Evolutionary conservation across 495 filamentous ascomycete genomes (phyloP).

Genomic region (Xylaria longipes): DNA sequence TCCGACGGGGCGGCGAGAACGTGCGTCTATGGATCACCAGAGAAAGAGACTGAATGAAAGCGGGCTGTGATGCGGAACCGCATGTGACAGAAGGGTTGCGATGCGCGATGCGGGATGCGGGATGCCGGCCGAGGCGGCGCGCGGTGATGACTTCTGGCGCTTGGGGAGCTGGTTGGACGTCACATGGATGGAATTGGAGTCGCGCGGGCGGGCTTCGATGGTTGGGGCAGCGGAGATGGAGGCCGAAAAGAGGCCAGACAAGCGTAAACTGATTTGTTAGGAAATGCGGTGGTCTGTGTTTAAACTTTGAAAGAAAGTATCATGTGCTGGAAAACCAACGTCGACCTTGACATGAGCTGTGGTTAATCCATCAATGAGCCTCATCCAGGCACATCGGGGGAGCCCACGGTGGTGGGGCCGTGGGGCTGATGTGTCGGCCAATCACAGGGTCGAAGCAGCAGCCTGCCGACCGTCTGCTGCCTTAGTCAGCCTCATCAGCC

Average conservation of each 20-base stretch:
- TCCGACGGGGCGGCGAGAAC: not conserved
- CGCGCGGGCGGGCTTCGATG: not conserved
- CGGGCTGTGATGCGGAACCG: not conserved
- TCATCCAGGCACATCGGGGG: not conserved
- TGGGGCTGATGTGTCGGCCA: not conserved
- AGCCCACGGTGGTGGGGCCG: not conserved
- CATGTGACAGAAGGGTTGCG: not conserved
- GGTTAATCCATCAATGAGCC: slow-evolving; percentile 12
- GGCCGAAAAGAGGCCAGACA: not conserved
- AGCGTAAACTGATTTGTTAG: not conserved
- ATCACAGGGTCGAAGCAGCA: not conserved
- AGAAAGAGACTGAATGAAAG: not conserved
- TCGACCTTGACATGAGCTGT: not conserved
- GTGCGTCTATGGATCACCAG: not conserved
- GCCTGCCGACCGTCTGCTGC: not conserved
- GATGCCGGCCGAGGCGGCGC: slow-evolving; percentile 7
- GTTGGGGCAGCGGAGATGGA: not conserved
- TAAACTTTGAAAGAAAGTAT: not conserved
- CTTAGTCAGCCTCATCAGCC: slow-evolving; percentile 8
- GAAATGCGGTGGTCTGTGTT: not conserved
- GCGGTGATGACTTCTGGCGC: slow-evolving; percentile 8
- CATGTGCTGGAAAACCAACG: not conserved
- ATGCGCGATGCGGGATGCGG: slow-evolving; percentile 5
- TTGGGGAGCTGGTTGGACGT: not conserved
- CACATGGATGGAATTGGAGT: slow-evolving; percentile 13